Conservation (phyloP, 2,329 filamentous ascomycete species). For the Xylariaceae sp. region DNA sequence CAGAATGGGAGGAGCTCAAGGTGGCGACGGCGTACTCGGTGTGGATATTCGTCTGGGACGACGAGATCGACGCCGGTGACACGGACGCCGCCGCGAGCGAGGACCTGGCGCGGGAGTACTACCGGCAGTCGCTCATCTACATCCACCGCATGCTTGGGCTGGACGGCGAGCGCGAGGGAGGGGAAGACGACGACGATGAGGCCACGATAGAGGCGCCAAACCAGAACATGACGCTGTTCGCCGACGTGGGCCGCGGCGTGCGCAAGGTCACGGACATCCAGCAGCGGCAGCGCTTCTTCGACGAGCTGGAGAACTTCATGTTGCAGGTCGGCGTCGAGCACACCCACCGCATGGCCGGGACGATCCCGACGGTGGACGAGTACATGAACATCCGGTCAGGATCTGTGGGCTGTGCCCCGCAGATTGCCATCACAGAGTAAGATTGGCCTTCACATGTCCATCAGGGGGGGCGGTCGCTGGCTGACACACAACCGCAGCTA, state of each 20-base stretch:
- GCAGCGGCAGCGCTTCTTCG: constrained; percentile 25
- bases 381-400: constrained; percentile 26
- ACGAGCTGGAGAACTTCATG: constrained; percentile 28
- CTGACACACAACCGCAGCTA: too few species aligned
- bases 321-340: constrained; percentile 26
- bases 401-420: constrained; percentile 26
- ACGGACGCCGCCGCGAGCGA: constrained; percentile 28
- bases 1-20: constrained; percentile 30
- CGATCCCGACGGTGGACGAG: constrained; percentile 23
- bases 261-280: constrained; percentile 18
- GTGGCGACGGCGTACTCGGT: constrained; percentile 29
- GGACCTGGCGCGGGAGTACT: constrained; percentile 26
- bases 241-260: constrained; percentile 22
- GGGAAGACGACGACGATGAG: constrained; percentile 1
- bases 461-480: too few species aligned
- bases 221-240: constrained; percentile 26
- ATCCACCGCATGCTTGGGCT: constrained; percentile 26
- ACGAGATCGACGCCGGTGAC: constrained; percentile 31
- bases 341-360: constrained; percentile 23
- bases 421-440: constrained; percentile 28
- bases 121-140: constrained; percentile 27
- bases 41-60: constrained; percentile 34
- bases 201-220: constrained; percentile 16
- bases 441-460: not conserved
- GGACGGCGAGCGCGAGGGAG: too few species aligned